phyloP scores from a whole-genome alignment of 192 early-diverging fungal genomes.

The Dispira parvispora region DNA sequence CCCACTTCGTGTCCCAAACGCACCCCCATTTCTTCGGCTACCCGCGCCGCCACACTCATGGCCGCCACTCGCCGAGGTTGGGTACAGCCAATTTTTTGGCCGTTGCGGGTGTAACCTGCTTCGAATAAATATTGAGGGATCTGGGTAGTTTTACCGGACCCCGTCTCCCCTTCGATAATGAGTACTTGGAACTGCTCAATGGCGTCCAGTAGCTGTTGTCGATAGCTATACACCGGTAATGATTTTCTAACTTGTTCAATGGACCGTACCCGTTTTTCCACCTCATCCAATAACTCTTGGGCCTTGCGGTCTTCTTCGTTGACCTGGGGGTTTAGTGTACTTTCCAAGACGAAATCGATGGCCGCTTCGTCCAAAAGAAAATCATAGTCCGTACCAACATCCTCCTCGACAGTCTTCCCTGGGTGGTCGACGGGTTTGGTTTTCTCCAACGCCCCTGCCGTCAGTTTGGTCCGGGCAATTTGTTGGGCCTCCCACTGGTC shows the following conservation, averaged over 20 bases:
- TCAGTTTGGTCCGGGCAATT: constrained; percentile 38
- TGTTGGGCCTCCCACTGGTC: constrained; percentile 87
- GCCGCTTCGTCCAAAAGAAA: constrained; percentile 87
- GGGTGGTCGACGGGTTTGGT: constrained; percentile 11
- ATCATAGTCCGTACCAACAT: constrained; percentile 59
- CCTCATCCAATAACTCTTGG: constrained; percentile 33
- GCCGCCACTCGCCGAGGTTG: constrained; percentile 97
- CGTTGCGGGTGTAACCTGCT: constrained; percentile 78
- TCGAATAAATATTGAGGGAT: constrained; percentile 93
- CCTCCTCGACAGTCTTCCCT: constrained; percentile 27
- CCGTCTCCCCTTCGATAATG: constrained; percentile 95
- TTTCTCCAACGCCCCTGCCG: constrained; percentile 16
- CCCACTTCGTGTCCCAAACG: constrained; percentile 88
- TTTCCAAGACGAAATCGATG: constrained; percentile 79
- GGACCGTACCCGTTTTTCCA: constrained; percentile 43
- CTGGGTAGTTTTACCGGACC: constrained; percentile 98
- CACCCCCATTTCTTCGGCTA: constrained; percentile 92
- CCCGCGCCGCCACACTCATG: constrained; percentile 93
- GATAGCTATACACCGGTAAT: constrained; percentile 79
- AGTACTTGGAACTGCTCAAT: constrained; percentile 72
- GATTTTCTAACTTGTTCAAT: constrained; percentile 40
- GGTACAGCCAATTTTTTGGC: constrained; percentile 86
- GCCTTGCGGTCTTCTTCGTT: constrained; percentile 35
- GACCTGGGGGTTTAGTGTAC: constrained; percentile 36
- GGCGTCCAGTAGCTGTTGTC: constrained; percentile 66